Base-by-base conservation (phyloP, 208 protist species). In the Jaenimonas drosophilae region DNA sequence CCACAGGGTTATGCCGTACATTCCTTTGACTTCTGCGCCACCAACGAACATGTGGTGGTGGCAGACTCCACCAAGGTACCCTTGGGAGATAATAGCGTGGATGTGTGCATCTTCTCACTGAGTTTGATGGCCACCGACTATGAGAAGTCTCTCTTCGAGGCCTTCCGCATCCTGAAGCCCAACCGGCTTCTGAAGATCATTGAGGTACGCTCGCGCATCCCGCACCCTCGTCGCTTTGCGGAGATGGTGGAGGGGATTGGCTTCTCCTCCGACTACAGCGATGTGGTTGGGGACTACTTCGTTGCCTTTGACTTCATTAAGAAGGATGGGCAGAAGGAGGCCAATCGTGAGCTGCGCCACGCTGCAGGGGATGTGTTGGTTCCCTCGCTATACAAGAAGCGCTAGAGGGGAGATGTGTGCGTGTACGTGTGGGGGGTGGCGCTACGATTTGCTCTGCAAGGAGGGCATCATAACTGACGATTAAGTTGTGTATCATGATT, bases 51-150 rank as follows among this genome's bases (percentile, higher is more conserved):
- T 33, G 92, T 98, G 23, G 94, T 80, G 19, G 92, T 91, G 17
- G 95, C 92, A 30, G 87, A 97, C 60, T 75, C 91, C 9, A 52
- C 82, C 4, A 59, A 83, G 38, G 75, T 96, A 42, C 91, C 95
- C 4, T 69, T 97, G 26, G 54, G 61, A 20, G 50, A 48, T 31
- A 64, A 74, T 17, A 74, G 70, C 6, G 72, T 94, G 9, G 92
- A 98, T 39, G 79, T 97, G 9, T 92, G 76, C 44, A 57, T 98
- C 54, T 98, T 97, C 47, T 96, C 84, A 14, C 60, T 98, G 3
- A 91, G 88, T 32, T 60, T 98, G 20, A 98, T 98, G 95, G 84
- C 93, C 14, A 97, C 95, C n/a, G 92, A 98, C 64, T 95, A 93
- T 52, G 57, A 81, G 3, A 76, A 94, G 30, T 94, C 88, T 42